phyloP scores from a whole-genome alignment of 805 yeast genomes.

The Lipomyces sp. region DNA sequence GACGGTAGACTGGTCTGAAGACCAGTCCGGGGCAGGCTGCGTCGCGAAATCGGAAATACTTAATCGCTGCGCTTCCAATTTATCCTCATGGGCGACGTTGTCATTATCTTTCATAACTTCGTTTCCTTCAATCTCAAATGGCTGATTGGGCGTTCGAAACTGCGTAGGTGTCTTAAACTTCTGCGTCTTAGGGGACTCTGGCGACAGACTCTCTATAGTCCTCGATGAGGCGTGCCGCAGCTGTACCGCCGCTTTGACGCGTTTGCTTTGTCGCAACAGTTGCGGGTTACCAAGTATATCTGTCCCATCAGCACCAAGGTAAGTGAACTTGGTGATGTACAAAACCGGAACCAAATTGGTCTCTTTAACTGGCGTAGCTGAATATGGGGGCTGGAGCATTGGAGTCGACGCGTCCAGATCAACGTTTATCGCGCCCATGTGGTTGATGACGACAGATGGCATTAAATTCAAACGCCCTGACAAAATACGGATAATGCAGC shows the following conservation, averaged over 20 bases:
- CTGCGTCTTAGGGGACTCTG: slow-evolving; percentile 1
- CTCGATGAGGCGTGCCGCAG: not conserved
- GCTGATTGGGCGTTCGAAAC: not conserved
- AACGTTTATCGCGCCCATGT: slow-evolving; percentile 6
- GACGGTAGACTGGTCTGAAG: not conserved
- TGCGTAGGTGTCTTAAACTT: not conserved
- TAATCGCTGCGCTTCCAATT: not conserved
- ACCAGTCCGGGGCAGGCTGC: not conserved
- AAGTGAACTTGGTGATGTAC: slow-evolving; percentile 15
- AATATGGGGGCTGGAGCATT: not conserved
- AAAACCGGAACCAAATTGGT: slow-evolving; percentile 14
- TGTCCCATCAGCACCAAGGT: slow-evolving; percentile 23
- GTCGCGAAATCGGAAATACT: not conserved
- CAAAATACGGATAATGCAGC: slow-evolving; percentile 14
- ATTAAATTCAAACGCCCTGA: slow-evolving; percentile 20
- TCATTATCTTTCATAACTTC: not conserved
- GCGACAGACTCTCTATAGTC: not conserved
- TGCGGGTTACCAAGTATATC: slow-evolving; percentile 19
- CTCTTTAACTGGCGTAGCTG: not conserved
- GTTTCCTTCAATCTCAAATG: not conserved
- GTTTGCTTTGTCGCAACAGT: slow-evolving; percentile 12
- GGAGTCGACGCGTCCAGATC: slow-evolving; percentile 10
- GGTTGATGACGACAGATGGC: slow-evolving; percentile 15
- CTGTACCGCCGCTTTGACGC: slow-evolving; percentile 1
- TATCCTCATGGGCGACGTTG: not conserved